These are phyloP conservation scores for Penicillium pulvis DNA, from an alignment of 495 filamentous ascomycete species.

Conservation along the genomic window DNA sequence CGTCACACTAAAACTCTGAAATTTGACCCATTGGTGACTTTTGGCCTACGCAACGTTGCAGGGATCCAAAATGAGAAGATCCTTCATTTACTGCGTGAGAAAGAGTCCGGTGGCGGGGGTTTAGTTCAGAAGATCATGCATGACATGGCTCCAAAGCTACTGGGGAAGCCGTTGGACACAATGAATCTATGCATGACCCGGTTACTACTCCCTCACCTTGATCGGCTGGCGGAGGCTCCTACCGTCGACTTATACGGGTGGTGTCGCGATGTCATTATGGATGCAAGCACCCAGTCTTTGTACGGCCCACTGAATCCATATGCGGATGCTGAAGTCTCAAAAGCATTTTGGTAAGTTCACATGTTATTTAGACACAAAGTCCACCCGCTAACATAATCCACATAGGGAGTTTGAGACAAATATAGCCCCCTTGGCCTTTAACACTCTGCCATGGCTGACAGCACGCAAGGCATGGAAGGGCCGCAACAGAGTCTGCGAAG, in stretches of 20 bases:
- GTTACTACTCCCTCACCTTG: constrained; percentile 17
- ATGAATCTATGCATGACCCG: constrained; percentile 34
- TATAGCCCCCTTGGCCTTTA: constrained; percentile 35
- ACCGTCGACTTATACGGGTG: constrained; percentile 37
- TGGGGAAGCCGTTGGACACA: constrained; percentile 27
- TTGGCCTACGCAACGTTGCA: constrained; percentile 19
- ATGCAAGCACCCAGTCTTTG: constrained; percentile 48
- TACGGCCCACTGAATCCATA: constrained; percentile 57
- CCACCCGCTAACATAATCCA: not conserved
- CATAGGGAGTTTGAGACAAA: constrained; percentile 47
- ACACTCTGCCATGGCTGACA: constrained; percentile 38
- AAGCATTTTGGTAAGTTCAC: constrained; percentile 48
- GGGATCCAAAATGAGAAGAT: constrained; percentile 20
- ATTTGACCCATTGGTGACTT: constrained; percentile 41
- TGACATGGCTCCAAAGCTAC: constrained; percentile 29
- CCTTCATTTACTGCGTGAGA: constrained; percentile 21
- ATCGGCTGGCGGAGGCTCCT: constrained; percentile 14
- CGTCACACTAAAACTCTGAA: constrained; percentile 40
- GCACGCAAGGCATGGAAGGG: constrained; percentile 43
- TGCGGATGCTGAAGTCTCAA: constrained; percentile 33
- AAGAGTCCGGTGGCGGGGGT: constrained; percentile 23
- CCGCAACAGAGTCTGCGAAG: constrained; percentile 35
- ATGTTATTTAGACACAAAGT: not conserved
- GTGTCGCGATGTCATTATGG: constrained; percentile 45
- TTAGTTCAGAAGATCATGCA: constrained; percentile 18